Percentiles rank a stretch among this genome's conserved stretches.
Evolutionary conservation across 495 filamentous ascomycete species (phyloP).

Genomic region (Beverwykella pulmonaria): DNA sequence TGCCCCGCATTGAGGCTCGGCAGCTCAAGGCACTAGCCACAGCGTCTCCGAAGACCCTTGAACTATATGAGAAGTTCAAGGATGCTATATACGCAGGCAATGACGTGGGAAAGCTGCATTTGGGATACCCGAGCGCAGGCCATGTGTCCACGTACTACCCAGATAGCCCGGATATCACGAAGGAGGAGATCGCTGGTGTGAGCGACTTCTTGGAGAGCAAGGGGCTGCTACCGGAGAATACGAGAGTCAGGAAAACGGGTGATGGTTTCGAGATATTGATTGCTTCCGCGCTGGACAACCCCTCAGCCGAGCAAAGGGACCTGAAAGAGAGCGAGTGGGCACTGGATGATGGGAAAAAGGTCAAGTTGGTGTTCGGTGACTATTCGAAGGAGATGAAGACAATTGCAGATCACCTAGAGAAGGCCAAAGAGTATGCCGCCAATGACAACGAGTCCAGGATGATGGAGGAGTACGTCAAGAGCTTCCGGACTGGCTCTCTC

Average conservation of each 20-base stretch:
- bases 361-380: slow-evolving; percentile 83
- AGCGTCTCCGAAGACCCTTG: slow-evolving; percentile 51
- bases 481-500: slow-evolving; percentile 82
- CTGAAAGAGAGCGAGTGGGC: slow-evolving; percentile 66
- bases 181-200: slow-evolving; percentile 76
- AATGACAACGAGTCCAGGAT: slow-evolving; percentile 87
- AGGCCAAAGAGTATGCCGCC: slow-evolving; percentile 73
- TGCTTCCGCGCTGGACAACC: slow-evolving; percentile 67
- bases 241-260: slow-evolving; percentile 73
- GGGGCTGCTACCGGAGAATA: slow-evolving; percentile 81
- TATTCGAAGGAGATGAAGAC: slow-evolving; percentile 77
- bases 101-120: slow-evolving; percentile 69
- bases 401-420: slow-evolving; percentile 69
- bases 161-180: slow-evolving; percentile 79
- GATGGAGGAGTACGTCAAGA: slow-evolving; percentile 79
- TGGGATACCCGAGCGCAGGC: slow-evolving; percentile 80
- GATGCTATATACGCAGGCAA: slow-evolving; percentile 75
- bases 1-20: slow-evolving; percentile 72
- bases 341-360: slow-evolving; percentile 71
- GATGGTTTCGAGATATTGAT: slow-evolving; percentile 80
- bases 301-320: slow-evolving; percentile 66
- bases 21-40: slow-evolving; percentile 73
- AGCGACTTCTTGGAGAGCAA: slow-evolving; percentile 74
- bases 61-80: slow-evolving; percentile 66
- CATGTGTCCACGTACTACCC: slow-evolving; percentile 95